phyloP scores from a whole-genome alignment of 2,329 filamentous ascomycete species.

The Aspergillus floridensis region DNA sequence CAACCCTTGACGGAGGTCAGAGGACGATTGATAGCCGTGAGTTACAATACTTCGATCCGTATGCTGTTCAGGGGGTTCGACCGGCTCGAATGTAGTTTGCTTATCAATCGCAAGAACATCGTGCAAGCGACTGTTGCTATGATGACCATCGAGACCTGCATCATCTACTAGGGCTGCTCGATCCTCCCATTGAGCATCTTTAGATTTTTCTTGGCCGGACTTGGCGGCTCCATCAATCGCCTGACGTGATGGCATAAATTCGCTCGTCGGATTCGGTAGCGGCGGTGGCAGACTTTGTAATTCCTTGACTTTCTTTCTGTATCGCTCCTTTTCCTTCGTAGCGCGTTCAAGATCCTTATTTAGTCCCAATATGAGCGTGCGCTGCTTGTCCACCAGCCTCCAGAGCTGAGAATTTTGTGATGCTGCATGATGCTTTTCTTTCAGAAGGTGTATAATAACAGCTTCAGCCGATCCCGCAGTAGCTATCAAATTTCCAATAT shows the following conservation, averaged over 20 bases:
- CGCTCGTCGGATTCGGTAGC: conserved; percentile 24
- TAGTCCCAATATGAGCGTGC: conserved; percentile 85
- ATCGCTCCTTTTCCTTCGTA: conserved; percentile 90
- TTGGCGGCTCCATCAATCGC: conserved; percentile 10
- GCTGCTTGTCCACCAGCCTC: conserved; percentile 94
- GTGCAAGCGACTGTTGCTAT: neutral
- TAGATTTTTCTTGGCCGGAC: neutral
- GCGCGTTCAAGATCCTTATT: conserved; percentile 92
- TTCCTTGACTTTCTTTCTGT: conserved; percentile 87
- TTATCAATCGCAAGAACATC: neutral
- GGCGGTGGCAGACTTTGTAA: conserved; percentile 50
- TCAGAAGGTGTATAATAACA: conserved; percentile 81
- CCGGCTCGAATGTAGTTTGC: neutral
- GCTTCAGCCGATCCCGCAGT: conserved; percentile 86
- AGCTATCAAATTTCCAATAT: conserved; percentile 75
- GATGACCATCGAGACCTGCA: neutral
- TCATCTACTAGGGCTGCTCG: neutral
- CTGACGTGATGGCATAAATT: conserved; percentile 9
- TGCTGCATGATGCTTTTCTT: conserved; percentile 84
- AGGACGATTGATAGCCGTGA: conserved; percentile 11
- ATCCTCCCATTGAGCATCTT: conserved; percentile 1
- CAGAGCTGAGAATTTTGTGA: conserved; percentile 91
- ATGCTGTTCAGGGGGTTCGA: neutral
- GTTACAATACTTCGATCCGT: conserved; percentile 7
- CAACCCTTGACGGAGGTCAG: conserved; percentile 16